Percentiles rank a stretch among this genome's conserved stretches.
Evolutionary conservation across 305 asterid genomes (phyloP).

Genomic region (Ilex paraguariensis): DNA sequence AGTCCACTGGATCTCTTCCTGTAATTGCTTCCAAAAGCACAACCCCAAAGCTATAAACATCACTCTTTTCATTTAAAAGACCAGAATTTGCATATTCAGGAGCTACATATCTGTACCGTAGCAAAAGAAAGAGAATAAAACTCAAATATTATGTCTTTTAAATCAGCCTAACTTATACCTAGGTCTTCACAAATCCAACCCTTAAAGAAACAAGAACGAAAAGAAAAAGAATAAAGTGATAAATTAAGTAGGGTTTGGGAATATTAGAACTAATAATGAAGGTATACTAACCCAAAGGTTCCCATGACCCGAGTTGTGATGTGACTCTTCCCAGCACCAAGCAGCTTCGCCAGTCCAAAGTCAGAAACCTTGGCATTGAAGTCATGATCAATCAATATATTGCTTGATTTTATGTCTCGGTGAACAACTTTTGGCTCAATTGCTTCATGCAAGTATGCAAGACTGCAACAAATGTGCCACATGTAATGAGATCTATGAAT

Average conservation of each 20-base stretch:
- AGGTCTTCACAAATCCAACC: not conserved
- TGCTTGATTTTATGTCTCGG: conserved; percentile 91
- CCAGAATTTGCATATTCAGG: conserved; percentile 96
- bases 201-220: not conserved
- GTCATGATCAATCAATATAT: conserved; percentile 83
- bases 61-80: conserved; percentile 86
- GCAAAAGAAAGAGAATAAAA: too few relatives aligned
- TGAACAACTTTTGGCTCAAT: conserved; percentile 96
- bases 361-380: conserved; percentile 93
- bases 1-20: conserved; percentile 94
- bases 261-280: too few relatives aligned
- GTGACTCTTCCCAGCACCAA: conserved; percentile 91
- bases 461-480: conserved; percentile 39
- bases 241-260: too few relatives aligned
- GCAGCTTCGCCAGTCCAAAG: conserved; percentile 92
- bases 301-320: conserved; percentile 97
- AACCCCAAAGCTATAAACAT: conserved; percentile 91
- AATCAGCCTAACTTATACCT: not conserved
- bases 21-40: conserved; percentile 83
- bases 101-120: conserved; percentile 72
- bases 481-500: conserved; percentile 6
- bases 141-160: not conserved
- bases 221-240: not conserved
- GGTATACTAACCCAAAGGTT: conserved; percentile 74
- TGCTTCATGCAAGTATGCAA: conserved; percentile 89